A percentile compares a stretch with the other conserved stretches of the same genome.
Evolutionary conservation across 1,284 basidiomycete species (phyloP).

Genomic region (Neonothopanus nambi): DNA sequence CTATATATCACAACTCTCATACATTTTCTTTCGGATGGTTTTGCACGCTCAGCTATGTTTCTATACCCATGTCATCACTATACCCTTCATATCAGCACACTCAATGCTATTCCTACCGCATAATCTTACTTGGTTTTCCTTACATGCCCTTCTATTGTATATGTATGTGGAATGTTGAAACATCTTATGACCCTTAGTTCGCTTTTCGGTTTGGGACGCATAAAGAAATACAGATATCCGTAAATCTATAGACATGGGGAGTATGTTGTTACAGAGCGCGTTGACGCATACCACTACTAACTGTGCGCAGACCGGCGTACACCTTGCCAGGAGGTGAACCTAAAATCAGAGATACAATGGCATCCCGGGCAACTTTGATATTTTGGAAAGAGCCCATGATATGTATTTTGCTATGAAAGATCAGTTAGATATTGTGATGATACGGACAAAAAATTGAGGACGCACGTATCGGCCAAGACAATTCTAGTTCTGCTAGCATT

Average conservation of each 20-base stretch:
- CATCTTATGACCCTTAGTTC: too few species aligned
- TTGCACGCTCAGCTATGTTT: background rate
- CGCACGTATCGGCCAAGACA: conserved; percentile 94
- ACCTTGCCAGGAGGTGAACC: conserved; percentile 97
- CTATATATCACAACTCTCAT: too few species aligned
- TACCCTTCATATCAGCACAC: conserved; percentile 1
- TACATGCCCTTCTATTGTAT: too few species aligned
- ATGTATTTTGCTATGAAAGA: conserved; percentile 76
- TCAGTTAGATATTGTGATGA: conserved; percentile 11
- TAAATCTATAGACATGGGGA: background rate
- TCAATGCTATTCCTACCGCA: too few species aligned
- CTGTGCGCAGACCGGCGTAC: conserved; percentile 87
- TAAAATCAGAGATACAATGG: conserved; percentile 92
- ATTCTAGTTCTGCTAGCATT: conserved; percentile 95
- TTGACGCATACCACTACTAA: conserved; percentile 92
- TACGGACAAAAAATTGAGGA: conserved; percentile 19
- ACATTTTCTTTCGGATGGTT: too few species aligned
- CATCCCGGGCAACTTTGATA: conserved; percentile 96
- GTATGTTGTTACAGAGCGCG: conserved; percentile 57
- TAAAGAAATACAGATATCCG: too few species aligned
- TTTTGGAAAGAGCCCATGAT: conserved; percentile 95
- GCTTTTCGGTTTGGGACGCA: too few species aligned
- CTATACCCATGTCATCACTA: conserved; percentile 2
- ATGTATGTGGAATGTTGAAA: too few species aligned
- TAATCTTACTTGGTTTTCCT: background rate